Conservation (phyloP, 495 filamentous ascomycete genomes). For the Letharia lupina region DNA sequence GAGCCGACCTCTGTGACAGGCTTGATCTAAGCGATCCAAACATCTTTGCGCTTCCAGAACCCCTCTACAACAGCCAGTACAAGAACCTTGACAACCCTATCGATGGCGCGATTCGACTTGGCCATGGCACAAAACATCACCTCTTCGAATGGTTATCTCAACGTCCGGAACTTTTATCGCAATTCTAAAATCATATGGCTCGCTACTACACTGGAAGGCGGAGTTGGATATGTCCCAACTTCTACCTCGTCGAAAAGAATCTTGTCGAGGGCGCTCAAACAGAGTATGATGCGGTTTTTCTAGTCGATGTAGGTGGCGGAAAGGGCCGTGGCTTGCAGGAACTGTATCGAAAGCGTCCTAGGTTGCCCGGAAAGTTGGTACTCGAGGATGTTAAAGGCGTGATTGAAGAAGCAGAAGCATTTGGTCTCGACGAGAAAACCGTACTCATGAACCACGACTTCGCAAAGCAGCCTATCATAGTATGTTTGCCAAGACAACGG, state of each 20-base stretch:
- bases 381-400: constrained; percentile 42
- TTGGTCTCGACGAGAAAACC: constrained; percentile 1
- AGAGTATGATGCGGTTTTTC: constrained; percentile 30
- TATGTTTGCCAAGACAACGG: background rate
- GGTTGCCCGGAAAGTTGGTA: too few species aligned
- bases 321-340: constrained; percentile 43
- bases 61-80: constrained; percentile 28
- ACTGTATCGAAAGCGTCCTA: constrained; percentile 31
- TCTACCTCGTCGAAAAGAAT: constrained; percentile 41
- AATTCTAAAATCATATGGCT: constrained; percentile 34
- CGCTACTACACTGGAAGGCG: constrained; percentile 38
- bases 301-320: constrained; percentile 50
- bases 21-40: constrained; percentile 24
- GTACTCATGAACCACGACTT: constrained; percentile 1
- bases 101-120: constrained; percentile 31
- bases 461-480: background rate
- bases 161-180: constrained; percentile 21
- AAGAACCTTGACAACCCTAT: constrained; percentile 25
- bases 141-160: constrained; percentile 28
- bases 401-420: constrained; percentile 22
- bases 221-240: constrained; percentile 39
- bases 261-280: background rate
- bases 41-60: constrained; percentile 28
- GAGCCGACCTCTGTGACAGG: background rate
- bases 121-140: constrained; percentile 24